Base-by-base conservation (phyloP, 2,329 filamentous ascomycete species). In the Pseudogymnoascus sp. region DNA sequence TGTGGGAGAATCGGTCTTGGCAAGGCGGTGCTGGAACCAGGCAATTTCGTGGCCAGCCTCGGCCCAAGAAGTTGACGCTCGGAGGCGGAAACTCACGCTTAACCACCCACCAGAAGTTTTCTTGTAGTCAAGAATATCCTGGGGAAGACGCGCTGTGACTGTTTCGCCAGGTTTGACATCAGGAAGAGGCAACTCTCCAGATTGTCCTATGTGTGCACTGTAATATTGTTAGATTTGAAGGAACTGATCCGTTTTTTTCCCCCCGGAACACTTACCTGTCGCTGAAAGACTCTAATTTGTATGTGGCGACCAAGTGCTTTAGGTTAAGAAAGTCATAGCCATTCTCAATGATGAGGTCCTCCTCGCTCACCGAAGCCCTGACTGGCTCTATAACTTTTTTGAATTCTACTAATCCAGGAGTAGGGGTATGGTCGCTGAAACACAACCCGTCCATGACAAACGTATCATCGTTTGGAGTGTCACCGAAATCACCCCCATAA, bases 401-500 rank as follows among this genome's bases (percentile, higher is more conserved):
- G 44, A 80, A 77, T 69, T 87, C 84, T 1, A 76, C 68, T 61
- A 87, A 68, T 0, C 84, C 84, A 1, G 82, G 83, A 0, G 79
- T 83, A 0, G 85, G 81, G 11, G 77, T 75, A 68, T 87, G 85
- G 14, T 77, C 74, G 60, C 80, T 82, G 67, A 77, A 77, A 26
- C 81, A 74, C 4, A 87, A 70, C 0, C 85, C 85, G 67, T 86
- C 85, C 80, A 86, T 84, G 64, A 86, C 82, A 66, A 87, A 87
- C 0, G 80, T 82, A 1, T 78, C 78, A 64, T 87, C 84, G 64
- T 87, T 83, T 0, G 84, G 85, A 1, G 75, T 70, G 64, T 87
- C 85, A 1, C 80, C 82, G 72, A 86, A 87, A 68, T 87, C 83
- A 8, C 84, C 83, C 2, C 84, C 85, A 59, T 86, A 86, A 1